phyloP scores from a whole-genome alignment of 164 flowering plant genomes.

The Umbilicus rupestris region DNA sequence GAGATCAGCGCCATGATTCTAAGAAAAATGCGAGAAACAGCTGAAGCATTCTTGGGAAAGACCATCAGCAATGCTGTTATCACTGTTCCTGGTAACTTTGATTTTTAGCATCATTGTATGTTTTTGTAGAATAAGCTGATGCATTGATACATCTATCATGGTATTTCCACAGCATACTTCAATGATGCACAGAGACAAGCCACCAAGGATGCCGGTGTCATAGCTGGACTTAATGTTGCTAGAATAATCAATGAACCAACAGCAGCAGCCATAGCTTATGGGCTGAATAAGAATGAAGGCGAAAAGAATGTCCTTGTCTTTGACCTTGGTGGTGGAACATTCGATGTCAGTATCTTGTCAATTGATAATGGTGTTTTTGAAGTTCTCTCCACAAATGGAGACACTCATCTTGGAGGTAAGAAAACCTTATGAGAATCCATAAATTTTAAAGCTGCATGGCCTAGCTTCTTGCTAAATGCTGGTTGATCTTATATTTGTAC shows the following conservation, averaged over 20 bases:
- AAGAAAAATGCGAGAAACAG: constrained; percentile 8
- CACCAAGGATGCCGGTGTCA: constrained; percentile 10
- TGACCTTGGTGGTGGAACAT: constrained; percentile 13
- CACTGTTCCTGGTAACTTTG: constrained; percentile 11
- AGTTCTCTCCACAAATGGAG: constrained; percentile 9
- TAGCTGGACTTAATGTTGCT: constrained; percentile 9
- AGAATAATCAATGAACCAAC: constrained; percentile 12
- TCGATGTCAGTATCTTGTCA: constrained; percentile 13
- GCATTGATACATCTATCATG: no score
- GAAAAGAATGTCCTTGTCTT: constrained; percentile 13
- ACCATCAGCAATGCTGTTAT: constrained; percentile 8
- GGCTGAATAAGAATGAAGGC: constrained; percentile 8
- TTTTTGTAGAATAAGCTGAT: no score
- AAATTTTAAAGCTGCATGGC: no score
- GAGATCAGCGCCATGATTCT: constrained; percentile 13
- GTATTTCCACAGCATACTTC: constrained; percentile 3
- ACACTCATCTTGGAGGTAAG: constrained; percentile 12
- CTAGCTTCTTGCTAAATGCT: no score
- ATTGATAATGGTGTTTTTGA: constrained; percentile 12
- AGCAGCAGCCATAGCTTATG: constrained; percentile 13
- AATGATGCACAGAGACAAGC: constrained; percentile 10
- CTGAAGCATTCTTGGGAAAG: constrained; percentile 10
- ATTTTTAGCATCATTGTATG: no score
- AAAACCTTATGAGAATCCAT: neutral
- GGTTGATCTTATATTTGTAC: neutral